Percentiles rank a stretch among this genome's conserved stretches.
phyloP scores from a whole-genome alignment of 176 grass and related monocot species.

The Bolboschoenus planiculmis region DNA sequence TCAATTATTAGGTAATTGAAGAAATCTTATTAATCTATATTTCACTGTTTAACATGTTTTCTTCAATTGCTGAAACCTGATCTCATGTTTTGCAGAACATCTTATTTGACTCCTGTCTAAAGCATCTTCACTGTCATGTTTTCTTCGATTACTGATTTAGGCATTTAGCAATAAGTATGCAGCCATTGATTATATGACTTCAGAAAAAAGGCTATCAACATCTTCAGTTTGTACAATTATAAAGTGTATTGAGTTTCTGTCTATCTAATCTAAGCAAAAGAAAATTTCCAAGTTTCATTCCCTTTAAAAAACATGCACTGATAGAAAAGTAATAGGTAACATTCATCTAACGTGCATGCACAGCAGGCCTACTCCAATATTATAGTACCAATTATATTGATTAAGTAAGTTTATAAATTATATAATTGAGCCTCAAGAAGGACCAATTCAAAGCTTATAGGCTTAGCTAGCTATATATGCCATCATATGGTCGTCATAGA shows the following conservation, averaged over 20 bases:
- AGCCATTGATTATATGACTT: neutral
- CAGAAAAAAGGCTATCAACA: neutral
- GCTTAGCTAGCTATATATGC: neutral
- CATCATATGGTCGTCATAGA: neutral
- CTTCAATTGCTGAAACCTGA: too few species aligned
- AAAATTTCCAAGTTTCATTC: neutral
- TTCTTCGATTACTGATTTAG: neutral
- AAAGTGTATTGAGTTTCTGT: neutral
- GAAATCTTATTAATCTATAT: too few species aligned
- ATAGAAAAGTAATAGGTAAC: neutral
- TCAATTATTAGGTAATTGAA: neutral
- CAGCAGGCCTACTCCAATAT: neutral
- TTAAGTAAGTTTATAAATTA: neutral
- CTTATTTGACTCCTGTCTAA: neutral
- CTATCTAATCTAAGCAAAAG: neutral
- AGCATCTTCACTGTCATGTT: neutral
- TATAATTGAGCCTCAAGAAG: neutral
- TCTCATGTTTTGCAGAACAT: too few species aligned
- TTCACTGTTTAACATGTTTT: too few species aligned
- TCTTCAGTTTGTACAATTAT: neutral
- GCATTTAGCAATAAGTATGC: neutral
- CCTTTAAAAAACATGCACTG: neutral
- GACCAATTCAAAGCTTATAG: neutral
- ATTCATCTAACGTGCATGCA: neutral
- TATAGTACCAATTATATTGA: neutral